Evolutionary conservation across 2,329 filamentous ascomycete species (phyloP).

Genomic region (Alternaria brassicicola): DNA sequence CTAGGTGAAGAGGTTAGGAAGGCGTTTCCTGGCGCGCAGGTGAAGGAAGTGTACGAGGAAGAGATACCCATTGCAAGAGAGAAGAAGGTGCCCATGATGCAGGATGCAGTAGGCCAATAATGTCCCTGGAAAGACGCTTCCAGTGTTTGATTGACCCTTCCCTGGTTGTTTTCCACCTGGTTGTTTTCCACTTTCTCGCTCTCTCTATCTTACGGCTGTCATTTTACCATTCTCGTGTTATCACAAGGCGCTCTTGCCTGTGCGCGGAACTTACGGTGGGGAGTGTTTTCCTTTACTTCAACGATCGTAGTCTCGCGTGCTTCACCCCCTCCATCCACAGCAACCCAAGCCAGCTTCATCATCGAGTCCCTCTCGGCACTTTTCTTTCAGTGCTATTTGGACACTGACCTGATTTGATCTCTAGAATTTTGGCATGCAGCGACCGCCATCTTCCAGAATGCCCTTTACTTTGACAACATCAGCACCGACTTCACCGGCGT

Average conservation of each 20-base stretch:
- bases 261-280: not conserved
- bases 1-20: slow-evolving; percentile 36
- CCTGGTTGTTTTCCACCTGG: too few species aligned
- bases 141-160: not conserved
- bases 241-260: not conserved
- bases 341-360: not conserved
- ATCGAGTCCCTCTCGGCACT: not conserved
- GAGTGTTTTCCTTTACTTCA: not conserved
- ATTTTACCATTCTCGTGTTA: not conserved
- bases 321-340: not conserved
- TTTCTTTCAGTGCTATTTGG: not conserved
- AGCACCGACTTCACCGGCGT: slow-evolving; percentile 12
- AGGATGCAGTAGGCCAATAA: not conserved
- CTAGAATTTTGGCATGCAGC: not conserved
- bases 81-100: not conserved
- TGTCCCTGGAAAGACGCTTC: not conserved
- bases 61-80: slow-evolving; percentile 25
- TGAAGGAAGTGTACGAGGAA: slow-evolving; percentile 48
- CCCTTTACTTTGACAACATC: slow-evolving; percentile 15
- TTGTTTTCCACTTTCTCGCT: not conserved
- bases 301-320: not conserved
- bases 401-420: not conserved
- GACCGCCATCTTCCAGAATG: not conserved
- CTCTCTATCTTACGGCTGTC: not conserved
- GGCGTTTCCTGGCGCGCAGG: slow-evolving; percentile 38